A percentile compares a stretch with the other conserved stretches of the same genome.
Evolutionary conservation across 1,284 basidiomycete species (phyloP).

Genomic region (Ceratobasidium sp.): DNA sequence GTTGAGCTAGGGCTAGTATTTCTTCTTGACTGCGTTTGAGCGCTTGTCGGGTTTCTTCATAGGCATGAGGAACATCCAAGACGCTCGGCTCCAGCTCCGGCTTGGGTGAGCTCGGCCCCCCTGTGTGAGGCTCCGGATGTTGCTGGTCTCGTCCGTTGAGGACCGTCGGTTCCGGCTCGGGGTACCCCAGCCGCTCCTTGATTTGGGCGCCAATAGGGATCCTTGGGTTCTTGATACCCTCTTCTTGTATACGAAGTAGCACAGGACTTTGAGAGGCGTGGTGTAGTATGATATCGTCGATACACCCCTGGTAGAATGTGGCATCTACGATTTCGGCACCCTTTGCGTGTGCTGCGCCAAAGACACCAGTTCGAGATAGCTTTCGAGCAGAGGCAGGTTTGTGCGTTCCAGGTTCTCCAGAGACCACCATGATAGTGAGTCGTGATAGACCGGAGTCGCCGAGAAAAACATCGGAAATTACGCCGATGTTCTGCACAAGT

Average conservation of each 20-base stretch:
- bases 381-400: background rate
- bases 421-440: conserved; percentile 20
- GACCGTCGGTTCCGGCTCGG: background rate
- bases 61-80: background rate
- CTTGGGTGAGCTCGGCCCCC: background rate
- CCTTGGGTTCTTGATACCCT: background rate
- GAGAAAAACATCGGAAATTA: conserved; percentile 17
- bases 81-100: background rate
- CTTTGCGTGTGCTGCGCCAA: background rate
- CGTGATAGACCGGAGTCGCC: conserved; percentile 9
- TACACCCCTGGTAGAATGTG: background rate
- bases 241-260: background rate
- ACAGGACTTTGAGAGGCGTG: background rate
- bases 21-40: background rate
- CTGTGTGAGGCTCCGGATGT: background rate
- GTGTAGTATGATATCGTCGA: background rate
- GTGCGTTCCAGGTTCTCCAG: background rate
- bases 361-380: background rate
- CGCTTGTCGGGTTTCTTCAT: background rate
- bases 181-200: conserved; percentile 6
- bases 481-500: conserved; percentile 10
- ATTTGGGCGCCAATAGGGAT: background rate
- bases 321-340: background rate
- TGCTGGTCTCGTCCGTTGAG: background rate
- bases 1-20: background rate